Percentiles rank a stretch among this genome's conserved stretches.
phyloP scores from a whole-genome alignment of 495 filamentous ascomycete species.

The Aspergillus homomorphus region DNA sequence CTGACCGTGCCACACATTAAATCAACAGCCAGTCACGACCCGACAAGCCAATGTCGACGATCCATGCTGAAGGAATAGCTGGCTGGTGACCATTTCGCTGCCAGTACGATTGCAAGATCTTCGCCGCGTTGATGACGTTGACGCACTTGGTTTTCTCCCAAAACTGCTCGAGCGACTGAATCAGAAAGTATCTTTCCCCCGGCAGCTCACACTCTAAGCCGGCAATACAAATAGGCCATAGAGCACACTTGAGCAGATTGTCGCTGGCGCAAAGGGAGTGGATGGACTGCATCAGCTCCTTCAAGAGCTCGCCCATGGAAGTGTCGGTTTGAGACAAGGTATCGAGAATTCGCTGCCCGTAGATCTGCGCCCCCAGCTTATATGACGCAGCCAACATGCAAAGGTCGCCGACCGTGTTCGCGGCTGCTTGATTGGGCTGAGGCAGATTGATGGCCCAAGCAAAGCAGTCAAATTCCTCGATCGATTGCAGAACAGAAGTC shows the following conservation, averaged over 20 bases:
- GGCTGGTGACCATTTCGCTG: conserved; percentile 7
- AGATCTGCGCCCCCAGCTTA: conserved; percentile 30
- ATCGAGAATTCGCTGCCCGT: conserved; percentile 34
- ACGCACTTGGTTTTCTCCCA: conserved; percentile 38
- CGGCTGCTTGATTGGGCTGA: conserved; percentile 27
- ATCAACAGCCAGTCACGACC: conserved; percentile 43
- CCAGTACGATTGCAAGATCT: conserved; percentile 24
- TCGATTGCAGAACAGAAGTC: conserved; percentile 19
- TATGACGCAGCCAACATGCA: conserved; percentile 28
- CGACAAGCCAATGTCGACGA: conserved; percentile 35
- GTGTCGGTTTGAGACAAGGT: conserved; percentile 18
- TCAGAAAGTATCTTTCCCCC: conserved; percentile 28
- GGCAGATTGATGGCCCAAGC: conserved; percentile 32
- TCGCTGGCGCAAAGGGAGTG: conserved; percentile 42
- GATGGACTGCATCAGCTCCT: conserved; percentile 43
- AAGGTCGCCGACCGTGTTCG: conserved; percentile 24
- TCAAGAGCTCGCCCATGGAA: conserved; percentile 32
- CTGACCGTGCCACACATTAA: conserved; percentile 14
- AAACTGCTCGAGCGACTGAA: conserved; percentile 31
- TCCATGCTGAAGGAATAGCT: conserved; percentile 27
- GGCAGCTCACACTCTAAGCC: conserved; percentile 44
- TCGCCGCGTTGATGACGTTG: conserved; percentile 34
- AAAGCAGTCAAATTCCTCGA: conserved; percentile 34
- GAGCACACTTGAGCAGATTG: conserved; percentile 51
- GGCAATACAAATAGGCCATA: conserved; percentile 58